Base-by-base conservation (phyloP, 1,284 basidiomycete species). In the Marasmius sp. region DNA sequence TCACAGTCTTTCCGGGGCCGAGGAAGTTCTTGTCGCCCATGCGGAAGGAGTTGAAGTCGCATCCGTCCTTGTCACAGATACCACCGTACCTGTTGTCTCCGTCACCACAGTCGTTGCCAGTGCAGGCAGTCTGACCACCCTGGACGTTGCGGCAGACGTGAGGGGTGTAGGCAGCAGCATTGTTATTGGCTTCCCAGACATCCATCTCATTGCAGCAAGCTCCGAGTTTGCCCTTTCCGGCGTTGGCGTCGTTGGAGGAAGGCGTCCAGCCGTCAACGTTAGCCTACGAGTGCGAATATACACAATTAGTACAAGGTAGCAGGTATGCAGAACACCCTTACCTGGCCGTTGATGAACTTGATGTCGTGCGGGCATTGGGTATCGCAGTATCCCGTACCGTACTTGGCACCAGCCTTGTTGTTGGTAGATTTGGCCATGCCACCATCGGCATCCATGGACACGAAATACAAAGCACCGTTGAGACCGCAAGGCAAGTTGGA, bases 41-140 rank as follows among this genome's bases (percentile, higher is more conserved):
- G 66, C 83, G 82, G 75, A 75, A 85, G 57, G 82, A 81, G 78
- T 85, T 85, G 78, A 84, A 85, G 69, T 82, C 83, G 70, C 83
- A 84, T 37, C 82, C 83, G 67, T 79, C 79, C 66, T 75, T 73
- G 71, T 82, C 80, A 72, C 80, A 82, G 60, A 80, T 67, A 64
- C 77, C 78, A 61, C 69, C 68, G 69, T 74, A 76, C n/a, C 77
- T 67, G 47, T 70, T 58, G 60, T 62, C 65, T 56, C 66, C 67
- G 58, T 68, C 70, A 57, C 70, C 71, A 67, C 79, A 77, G 61
- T 74, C 65, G 62, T 67, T 70, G 60, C 72, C 78, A 38, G 66
- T 64, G 72, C 80, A 81, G 37, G 70, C 71, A 41, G 74, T 77
- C 69, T 75, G 77, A 16, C 52, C 52, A 9, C 52, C 33, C 38